phyloP scores from a whole-genome alignment of 306 rosid genomes.

The Clitoria ternatea region DNA sequence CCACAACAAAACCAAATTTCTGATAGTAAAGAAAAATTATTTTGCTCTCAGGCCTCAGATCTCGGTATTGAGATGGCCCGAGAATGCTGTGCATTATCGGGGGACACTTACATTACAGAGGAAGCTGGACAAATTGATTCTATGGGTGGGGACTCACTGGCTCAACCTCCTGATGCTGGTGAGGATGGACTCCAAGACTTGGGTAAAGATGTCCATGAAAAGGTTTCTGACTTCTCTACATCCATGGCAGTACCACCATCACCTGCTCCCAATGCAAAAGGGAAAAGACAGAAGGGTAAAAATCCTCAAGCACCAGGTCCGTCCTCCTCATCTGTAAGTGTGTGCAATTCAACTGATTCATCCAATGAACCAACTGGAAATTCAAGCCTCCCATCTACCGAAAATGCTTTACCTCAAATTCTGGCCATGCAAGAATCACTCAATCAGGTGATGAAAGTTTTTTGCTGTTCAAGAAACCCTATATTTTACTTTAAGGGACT shows the following conservation, averaged over 20 bases:
- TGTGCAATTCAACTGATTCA: constrained; percentile 52
- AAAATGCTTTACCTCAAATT: constrained; percentile 58
- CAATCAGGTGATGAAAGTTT: constrained; percentile 58
- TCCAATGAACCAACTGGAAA: constrained; percentile 55
- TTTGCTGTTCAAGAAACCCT: background rate
- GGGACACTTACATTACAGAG: constrained; percentile 50
- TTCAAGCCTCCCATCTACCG: constrained; percentile 49
- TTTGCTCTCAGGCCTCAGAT: constrained; percentile 96
- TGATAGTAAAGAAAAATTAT: constrained; percentile 63
- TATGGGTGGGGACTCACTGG: constrained; percentile 33
- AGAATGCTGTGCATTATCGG: constrained; percentile 62
- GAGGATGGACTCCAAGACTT: constrained; percentile 60
- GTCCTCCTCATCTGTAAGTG: constrained; percentile 48
- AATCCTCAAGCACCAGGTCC: constrained; percentile 57
- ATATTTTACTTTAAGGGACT: background rate
- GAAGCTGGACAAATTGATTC: constrained; percentile 51
- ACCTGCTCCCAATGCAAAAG: constrained; percentile 57
- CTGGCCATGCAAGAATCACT: constrained; percentile 72
- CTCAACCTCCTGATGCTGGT: constrained; percentile 43
- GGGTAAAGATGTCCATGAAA: constrained; percentile 55
- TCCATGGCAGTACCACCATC: constrained; percentile 35
- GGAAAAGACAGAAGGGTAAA: constrained; percentile 77
- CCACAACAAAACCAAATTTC: constrained; percentile 47
- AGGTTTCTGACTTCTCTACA: constrained; percentile 53
- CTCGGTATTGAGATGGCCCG: constrained; percentile 94